phyloP scores from a whole-genome alignment of 106 monocot species.

The Apostasia ramifera region DNA sequence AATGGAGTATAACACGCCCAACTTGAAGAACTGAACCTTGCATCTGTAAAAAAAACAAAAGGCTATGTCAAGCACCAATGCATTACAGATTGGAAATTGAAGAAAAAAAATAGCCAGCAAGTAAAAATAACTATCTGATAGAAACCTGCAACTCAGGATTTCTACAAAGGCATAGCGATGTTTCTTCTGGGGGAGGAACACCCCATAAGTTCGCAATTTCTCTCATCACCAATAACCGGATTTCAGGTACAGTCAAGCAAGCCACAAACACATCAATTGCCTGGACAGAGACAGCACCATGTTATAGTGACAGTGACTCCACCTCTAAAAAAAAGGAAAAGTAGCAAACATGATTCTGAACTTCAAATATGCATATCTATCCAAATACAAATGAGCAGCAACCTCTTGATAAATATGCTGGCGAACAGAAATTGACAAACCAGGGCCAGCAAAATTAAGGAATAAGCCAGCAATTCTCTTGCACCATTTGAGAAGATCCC shows the following conservation, averaged over 20 bases:
- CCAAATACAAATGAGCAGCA: background rate
- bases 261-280: conserved; percentile 85
- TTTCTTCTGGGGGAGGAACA: conserved; percentile 19
- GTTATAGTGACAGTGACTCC: background rate
- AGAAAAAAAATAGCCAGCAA: conserved; percentile 4
- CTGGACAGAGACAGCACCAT: conserved; percentile 20
- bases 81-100: background rate
- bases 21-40: conserved; percentile 36
- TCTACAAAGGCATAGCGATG: conserved; percentile 18
- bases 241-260: conserved; percentile 29
- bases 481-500: conserved; percentile 95
- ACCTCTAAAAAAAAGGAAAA: background rate
- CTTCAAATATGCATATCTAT: background rate
- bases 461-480: conserved; percentile 46
- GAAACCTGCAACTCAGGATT: conserved; percentile 69
- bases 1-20: conserved; percentile 50
- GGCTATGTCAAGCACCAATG: background rate
- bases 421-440: conserved; percentile 27
- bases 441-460: conserved; percentile 27
- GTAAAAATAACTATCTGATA: conserved; percentile 1
- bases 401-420: conserved; percentile 83
- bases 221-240: conserved; percentile 33
- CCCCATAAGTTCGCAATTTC: conserved; percentile 50
- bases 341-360: background rate
- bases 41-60: conserved; percentile 30